Evolutionary conservation across 306 rosid genomes (phyloP).

Genomic region (Sophora flavescens): DNA sequence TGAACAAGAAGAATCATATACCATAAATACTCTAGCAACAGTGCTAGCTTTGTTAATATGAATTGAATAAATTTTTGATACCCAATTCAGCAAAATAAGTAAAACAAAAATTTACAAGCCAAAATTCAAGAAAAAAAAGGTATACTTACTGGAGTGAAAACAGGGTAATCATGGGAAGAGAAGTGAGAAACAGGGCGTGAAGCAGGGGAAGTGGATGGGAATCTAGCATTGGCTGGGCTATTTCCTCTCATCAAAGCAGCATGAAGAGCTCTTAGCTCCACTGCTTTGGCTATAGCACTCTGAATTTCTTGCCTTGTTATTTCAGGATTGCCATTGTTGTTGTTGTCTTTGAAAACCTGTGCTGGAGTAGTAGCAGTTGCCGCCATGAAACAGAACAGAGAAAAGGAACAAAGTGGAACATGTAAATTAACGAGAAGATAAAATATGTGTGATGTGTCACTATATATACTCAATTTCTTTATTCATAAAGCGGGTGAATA

Average conservation of each 20-base stretch:
- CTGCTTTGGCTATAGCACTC: slow-evolving; percentile 92
- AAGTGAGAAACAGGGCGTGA: slow-evolving; percentile 74
- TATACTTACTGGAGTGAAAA: slow-evolving; percentile 86
- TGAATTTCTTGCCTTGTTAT: slow-evolving; percentile 79
- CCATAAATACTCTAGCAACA: slow-evolving; percentile 6
- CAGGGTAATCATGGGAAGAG: slow-evolving; percentile 96
- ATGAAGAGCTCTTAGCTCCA: slow-evolving; percentile 92
- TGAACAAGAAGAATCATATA: slow-evolving; percentile 33
- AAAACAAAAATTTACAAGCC: not conserved
- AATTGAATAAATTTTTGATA: not conserved
- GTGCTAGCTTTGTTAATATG: not conserved
- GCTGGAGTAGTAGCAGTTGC: slow-evolving; percentile 46
- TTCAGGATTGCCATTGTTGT: slow-evolving; percentile 52
- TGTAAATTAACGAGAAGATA: slow-evolving; percentile 49
- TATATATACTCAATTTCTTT: not conserved
- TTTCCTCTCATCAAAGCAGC: slow-evolving; percentile 81
- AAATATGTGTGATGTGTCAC: not conserved
- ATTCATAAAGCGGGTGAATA: slow-evolving; percentile 40
- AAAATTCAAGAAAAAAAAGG: slow-evolving; percentile 15
- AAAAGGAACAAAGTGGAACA: slow-evolving; percentile 46
- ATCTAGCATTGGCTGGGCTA: slow-evolving; percentile 66
- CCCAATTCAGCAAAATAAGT: slow-evolving; percentile 32
- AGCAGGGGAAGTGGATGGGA: slow-evolving; percentile 69
- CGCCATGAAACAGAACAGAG: slow-evolving; percentile 72
- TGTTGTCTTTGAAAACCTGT: slow-evolving; percentile 56